Conservation (phyloP, 2,329 filamentous ascomycete species). For the Moelleriella libera region DNA sequence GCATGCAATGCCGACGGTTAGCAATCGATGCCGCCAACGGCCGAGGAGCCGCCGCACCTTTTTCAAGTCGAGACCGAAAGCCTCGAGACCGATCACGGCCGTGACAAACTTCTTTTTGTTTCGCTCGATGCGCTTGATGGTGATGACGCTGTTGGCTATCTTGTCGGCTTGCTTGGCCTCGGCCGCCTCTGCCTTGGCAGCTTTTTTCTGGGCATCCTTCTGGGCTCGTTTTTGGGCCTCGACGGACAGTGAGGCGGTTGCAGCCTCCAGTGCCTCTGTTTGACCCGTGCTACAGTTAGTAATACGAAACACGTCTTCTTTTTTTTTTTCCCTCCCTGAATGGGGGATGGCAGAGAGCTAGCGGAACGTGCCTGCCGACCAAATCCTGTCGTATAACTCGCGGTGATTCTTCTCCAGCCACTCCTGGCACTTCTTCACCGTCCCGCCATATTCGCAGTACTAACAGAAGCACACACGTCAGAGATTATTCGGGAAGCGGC, state of each 20-base stretch:
- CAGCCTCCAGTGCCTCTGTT: conserved; percentile 66
- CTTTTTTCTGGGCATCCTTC: conserved; percentile 94
- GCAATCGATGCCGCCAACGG: not conserved
- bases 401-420: conserved; percentile 73
- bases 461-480: conserved; percentile 18
- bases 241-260: conserved; percentile 73
- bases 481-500: no score
- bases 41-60: conserved; percentile 35
- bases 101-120: conserved; percentile 98
- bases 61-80: conserved; percentile 84
- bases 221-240: conserved; percentile 89
- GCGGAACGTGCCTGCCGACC: conserved; percentile 58
- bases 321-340: no score
- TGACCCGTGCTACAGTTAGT: not conserved
- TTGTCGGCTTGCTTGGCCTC: conserved; percentile 74
- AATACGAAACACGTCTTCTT: not conserved
- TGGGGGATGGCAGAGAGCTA: not conserved
- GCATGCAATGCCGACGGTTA: conserved; percentile 7
- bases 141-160: conserved; percentile 68
- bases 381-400: conserved; percentile 62
- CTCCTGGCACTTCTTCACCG: conserved; percentile 90
- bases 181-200: conserved; percentile 78
- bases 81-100: conserved; percentile 77
- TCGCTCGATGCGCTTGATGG: conserved; percentile 92
- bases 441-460: conserved; percentile 99